Base-by-base conservation (phyloP, 495 filamentous ascomycete species). In the Schizothecium vesticola region DNA sequence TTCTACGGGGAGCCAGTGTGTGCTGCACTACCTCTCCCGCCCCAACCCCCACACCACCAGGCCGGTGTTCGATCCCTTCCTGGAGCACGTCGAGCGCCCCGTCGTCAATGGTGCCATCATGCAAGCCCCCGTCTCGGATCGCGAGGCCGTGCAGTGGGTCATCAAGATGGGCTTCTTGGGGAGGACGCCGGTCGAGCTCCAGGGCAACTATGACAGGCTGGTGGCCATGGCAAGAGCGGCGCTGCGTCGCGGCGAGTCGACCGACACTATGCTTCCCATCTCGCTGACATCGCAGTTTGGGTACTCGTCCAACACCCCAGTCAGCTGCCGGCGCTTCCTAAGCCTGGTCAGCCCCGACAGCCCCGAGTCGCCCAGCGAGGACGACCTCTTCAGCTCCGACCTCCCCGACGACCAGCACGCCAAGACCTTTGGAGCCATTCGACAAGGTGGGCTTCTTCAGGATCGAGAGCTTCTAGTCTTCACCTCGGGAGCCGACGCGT, bases 361-460 rank as follows among this genome's bases (percentile, higher is more conserved):
- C 75, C 82, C 69, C 72, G 76, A 66, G 8, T 61, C 67, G 29
- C 83, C 81, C 6, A 85, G 88, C 12, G 86, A 87, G 55, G 92
- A 95, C 77, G 92, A 95, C 76, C 85, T 89, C 66, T 95, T 94
- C 76, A 90, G 87, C 70, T 89, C 87, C 9, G 92, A 94, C 76
- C 75, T 93, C 64, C 76, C 71, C 7, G 86, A 90, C 36, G 76
- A 84, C 70, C 75, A 84, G 59, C 76, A 92, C 65, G 63, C 69
- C 59, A 73, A 80, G 68, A 90, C 85, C 7, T 93, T 93, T 81
- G 92, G 91, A 1, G 75, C 62, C 64, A 77, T 92, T 33, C 80
- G 80, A 5, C 67, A 75, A 29, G 67, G 76, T 26, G 84, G 79
- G 5, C 77, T 85, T 26, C 36, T 92, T 8, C 43, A n/a, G 59